Evolutionary conservation across 2,329 filamentous ascomycete genomes (phyloP).

Genomic region (Alternaria panax): DNA sequence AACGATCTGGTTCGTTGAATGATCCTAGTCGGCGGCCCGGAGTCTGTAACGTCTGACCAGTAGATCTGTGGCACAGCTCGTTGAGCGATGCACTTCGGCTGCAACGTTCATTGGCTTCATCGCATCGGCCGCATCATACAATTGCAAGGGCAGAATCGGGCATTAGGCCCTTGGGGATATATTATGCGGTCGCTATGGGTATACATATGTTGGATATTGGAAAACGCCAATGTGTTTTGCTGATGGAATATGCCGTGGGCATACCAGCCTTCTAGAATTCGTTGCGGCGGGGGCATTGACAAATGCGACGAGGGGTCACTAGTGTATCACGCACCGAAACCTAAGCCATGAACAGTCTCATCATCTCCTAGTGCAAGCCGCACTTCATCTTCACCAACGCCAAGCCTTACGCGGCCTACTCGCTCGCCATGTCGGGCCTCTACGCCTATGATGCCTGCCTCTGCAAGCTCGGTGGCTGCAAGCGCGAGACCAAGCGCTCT

Average conservation of each 20-base stretch:
- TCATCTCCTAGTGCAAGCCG: conserved; percentile 88
- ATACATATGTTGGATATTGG: conserved; percentile 14
- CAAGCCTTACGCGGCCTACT: conserved; percentile 84
- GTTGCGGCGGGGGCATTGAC: background rate
- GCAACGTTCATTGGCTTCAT: background rate
- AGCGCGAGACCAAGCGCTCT: conserved; percentile 66
- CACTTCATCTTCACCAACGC: conserved; percentile 90
- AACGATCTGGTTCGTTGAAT: conserved; percentile 9
- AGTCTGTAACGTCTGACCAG: conserved; percentile 12
- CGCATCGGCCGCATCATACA: background rate
- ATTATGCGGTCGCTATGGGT: conserved; percentile 8
- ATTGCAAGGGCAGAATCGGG: conserved; percentile 12
- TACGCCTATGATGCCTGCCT: conserved; percentile 85
- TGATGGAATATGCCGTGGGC: background rate
- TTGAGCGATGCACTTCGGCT: conserved; percentile 4
- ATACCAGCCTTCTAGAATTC: conserved; percentile 12
- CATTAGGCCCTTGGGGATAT: conserved; percentile 1
- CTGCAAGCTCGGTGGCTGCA: conserved; percentile 82
- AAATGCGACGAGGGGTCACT: background rate
- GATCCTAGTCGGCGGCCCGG: conserved; percentile 16
- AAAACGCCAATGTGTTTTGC: background rate
- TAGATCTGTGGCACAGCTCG: conserved; percentile 12
- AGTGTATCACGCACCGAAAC: conserved; percentile 47
- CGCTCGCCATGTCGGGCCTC: conserved; percentile 81
- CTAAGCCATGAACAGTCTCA: conserved; percentile 81